phyloP scores from a whole-genome alignment of 768 basidiomycete species.

The Rhizopogon salebrosus region DNA sequence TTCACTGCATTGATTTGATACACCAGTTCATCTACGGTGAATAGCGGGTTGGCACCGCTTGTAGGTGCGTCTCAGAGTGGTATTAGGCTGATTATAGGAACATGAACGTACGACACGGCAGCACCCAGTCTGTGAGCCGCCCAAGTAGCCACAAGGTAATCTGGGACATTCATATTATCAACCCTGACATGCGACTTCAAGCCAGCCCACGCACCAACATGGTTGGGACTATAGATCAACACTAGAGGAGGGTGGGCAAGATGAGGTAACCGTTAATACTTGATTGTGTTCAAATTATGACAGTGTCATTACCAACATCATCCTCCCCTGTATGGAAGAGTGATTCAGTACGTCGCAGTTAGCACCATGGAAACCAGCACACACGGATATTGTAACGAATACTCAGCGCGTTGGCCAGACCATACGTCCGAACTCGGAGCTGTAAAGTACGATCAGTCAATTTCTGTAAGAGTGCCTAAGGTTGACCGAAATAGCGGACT shows the following conservation, averaged over 20 bases:
- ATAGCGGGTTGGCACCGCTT: conserved; percentile 61
- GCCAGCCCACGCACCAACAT: conserved; percentile 42
- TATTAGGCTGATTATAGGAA: background rate
- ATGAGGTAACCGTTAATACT: background rate
- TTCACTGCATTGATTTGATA: conserved; percentile 50
- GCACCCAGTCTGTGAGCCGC: conserved; percentile 53
- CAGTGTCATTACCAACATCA: conserved; percentile 31
- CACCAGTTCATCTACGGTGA: conserved; percentile 50
- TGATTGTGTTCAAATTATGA: background rate
- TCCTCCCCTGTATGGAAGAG: conserved; percentile 25
- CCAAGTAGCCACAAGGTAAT: conserved; percentile 53
- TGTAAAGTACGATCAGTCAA: conserved; percentile 7
- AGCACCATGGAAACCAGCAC: conserved; percentile 5
- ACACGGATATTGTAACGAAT: conserved; percentile 29
- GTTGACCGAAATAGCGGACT: background rate
- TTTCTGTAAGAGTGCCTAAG: too few relatives aligned
- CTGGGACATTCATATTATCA: conserved; percentile 20
- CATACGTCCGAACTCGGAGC: conserved; percentile 32
- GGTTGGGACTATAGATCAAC: conserved; percentile 62
- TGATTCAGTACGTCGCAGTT: background rate
- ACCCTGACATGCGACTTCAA: background rate
- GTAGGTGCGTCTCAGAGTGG: background rate
- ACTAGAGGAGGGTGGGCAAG: conserved; percentile 34
- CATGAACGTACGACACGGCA: conserved; percentile 45
- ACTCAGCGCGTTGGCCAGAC: conserved; percentile 33